Conservation (phyloP, 2,329 filamentous ascomycete species). For the Sclerotinia trifoliorum region DNA sequence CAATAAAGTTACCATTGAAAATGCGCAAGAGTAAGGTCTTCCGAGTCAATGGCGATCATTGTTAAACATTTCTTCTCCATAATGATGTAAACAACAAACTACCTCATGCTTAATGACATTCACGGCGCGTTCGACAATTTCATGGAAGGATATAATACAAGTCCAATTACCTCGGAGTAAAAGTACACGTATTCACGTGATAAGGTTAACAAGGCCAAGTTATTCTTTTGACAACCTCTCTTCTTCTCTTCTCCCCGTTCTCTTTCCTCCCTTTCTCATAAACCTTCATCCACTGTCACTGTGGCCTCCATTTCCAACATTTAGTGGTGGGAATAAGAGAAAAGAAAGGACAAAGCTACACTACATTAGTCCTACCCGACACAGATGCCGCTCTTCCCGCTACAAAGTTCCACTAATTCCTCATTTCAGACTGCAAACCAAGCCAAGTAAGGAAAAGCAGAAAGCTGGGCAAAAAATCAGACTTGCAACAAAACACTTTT, state of each 20-base stretch:
- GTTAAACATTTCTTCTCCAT: background rate
- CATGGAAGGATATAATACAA: background rate
- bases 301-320: background rate
- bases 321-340: background rate
- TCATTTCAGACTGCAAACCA: background rate
- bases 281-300: background rate
- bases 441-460: conserved; percentile 13
- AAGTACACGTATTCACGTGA: background rate
- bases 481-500: conserved; percentile 18
- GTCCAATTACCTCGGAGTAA: background rate
- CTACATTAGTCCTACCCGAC: background rate
- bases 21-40: background rate
- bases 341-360: background rate
- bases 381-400: background rate
- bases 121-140: background rate
- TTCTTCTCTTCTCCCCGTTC: background rate
- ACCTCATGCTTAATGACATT: background rate
- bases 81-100: background rate
- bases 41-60: background rate
- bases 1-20: background rate
- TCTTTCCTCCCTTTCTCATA: background rate
- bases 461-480: conserved; percentile 21
- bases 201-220: background rate
- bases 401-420: conserved; percentile 12
- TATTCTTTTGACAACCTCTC: no score